Conservation (phyloP, 306 rosid genomes). For the Hylodesmum podocarpum region DNA sequence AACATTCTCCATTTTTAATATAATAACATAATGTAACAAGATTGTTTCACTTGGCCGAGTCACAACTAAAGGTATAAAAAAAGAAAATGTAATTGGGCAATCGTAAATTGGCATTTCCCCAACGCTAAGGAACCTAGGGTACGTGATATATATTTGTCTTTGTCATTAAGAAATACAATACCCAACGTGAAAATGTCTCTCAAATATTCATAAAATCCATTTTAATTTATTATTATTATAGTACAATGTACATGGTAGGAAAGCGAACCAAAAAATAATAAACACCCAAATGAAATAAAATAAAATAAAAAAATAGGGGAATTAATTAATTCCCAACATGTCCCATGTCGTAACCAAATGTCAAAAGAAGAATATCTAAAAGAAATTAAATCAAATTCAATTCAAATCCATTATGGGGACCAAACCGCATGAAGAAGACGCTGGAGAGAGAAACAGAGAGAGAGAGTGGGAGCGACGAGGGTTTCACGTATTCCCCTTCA, state of each 20-base stretch:
- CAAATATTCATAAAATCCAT: background rate
- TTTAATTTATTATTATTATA: no score
- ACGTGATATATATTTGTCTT: background rate
- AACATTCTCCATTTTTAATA: background rate
- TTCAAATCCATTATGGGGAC: constrained; percentile 4
- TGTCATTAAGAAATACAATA: constrained; percentile 28
- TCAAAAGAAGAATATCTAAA: constrained; percentile 10
- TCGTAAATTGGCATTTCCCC: constrained; percentile 12
- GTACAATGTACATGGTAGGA: no score
- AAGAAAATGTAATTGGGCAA: background rate
- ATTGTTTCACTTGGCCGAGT: background rate
- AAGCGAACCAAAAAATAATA: background rate
- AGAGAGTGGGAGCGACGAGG: constrained; percentile 44
- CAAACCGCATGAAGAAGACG: constrained; percentile 8
- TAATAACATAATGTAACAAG: background rate
- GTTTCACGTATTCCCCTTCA: constrained; percentile 55
- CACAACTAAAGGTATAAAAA: background rate
- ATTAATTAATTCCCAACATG: background rate
- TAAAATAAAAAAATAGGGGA: background rate
- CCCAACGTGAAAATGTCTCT: background rate
- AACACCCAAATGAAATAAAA: background rate
- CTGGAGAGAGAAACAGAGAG: background rate
- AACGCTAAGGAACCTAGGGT: constrained; percentile 25
- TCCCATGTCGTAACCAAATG: constrained; percentile 19
- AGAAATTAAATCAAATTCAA: background rate